These are phyloP conservation scores for Sphagnum fallax DNA, from an alignment of 228 moss, liverwort and hornwort species.

Conservation along the genomic window DNA sequence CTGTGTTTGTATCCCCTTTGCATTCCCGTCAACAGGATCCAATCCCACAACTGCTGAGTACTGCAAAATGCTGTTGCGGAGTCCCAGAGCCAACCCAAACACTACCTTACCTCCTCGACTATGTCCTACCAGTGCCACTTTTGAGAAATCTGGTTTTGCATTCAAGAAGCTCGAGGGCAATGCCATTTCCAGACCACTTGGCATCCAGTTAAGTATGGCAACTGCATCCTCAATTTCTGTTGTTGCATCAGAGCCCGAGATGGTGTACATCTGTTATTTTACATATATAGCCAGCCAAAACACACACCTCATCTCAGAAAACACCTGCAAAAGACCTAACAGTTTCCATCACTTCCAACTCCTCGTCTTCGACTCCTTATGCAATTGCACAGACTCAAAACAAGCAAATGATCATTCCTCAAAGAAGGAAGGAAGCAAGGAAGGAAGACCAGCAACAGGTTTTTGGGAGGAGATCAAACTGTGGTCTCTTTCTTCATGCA, in stretches of 20 bases:
- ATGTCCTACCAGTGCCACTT: slow-evolving; percentile 56
- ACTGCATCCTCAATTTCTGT: slow-evolving; percentile 54
- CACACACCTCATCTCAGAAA: background rate
- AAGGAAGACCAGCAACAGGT: no score
- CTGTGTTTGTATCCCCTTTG: slow-evolving; percentile 42
- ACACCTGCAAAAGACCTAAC: background rate
- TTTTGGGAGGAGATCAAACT: no score
- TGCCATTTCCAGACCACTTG: slow-evolving; percentile 19
- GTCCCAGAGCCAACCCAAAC: slow-evolving; percentile 56
- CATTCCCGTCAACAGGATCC: slow-evolving; percentile 80
- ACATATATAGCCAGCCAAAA: background rate
- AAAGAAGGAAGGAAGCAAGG: no score
- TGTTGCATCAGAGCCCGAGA: slow-evolving; percentile 64
- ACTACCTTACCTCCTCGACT: slow-evolving; percentile 88
- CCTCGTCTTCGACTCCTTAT: background rate
- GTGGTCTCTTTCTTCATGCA: no score
- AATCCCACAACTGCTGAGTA: slow-evolving; percentile 67
- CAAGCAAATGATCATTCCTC: no score
- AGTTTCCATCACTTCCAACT: background rate
- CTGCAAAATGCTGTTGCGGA: slow-evolving; percentile 26
- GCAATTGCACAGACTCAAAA: background rate
- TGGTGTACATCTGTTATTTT: slow-evolving; percentile 50
- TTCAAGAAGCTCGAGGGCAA: slow-evolving; percentile 25
- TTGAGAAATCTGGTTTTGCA: slow-evolving; percentile 40
- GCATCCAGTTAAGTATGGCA: slow-evolving; percentile 61